Base-by-base conservation (phyloP, 1,139 yeast species). In the Debaryomyces subglobosus region DNA sequence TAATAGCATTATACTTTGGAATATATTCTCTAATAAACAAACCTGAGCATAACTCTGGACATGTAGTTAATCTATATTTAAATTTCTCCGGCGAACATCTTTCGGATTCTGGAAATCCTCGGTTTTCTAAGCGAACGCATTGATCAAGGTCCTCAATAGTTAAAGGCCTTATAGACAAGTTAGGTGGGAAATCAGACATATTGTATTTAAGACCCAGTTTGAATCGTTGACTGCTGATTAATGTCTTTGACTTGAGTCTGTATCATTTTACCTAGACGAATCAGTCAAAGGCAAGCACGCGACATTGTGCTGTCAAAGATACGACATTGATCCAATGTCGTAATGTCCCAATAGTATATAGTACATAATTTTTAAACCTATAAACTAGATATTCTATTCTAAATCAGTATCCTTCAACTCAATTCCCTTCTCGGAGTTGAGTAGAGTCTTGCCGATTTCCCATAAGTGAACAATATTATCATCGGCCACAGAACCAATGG, bases 41-140 rank as follows among this genome's bases (percentile, higher is more conserved):
- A 1, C 98, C 98, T 4, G 92, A 83, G 56, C 95, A 85, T 52
- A 94, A 78, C 65, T 94, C 99, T 9, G 98, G 98, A 64, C 97
- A 91, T 3, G 76, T 82, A 2, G 79, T 78, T 55, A 94, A 74
- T 58, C 97, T 78, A 70, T 89, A 92, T 54, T 71, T 70, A 50
- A 89, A 70, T 58, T 81, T 85, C 49, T 84, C 90, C 23, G 63
- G 65, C 5, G 89, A 65, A 46, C 90, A 86, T 51, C 96, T 80
- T 62, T 85, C 92, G 9, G 71, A 63, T 34, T 78, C 82, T 4
- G 89, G 49, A 67, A 90, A 91, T 10, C 95, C 91, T 46, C 71
- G 67, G n/a, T 68, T 63, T 65, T 92, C 98, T 41, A 91, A 74
- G 13, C 65, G 78, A 18, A 72, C 62, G 41, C 85, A 84, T 59